phyloP scores from a whole-genome alignment of 192 early-diverging fungal genomes.

The Geosiphon pyriformis region DNA sequence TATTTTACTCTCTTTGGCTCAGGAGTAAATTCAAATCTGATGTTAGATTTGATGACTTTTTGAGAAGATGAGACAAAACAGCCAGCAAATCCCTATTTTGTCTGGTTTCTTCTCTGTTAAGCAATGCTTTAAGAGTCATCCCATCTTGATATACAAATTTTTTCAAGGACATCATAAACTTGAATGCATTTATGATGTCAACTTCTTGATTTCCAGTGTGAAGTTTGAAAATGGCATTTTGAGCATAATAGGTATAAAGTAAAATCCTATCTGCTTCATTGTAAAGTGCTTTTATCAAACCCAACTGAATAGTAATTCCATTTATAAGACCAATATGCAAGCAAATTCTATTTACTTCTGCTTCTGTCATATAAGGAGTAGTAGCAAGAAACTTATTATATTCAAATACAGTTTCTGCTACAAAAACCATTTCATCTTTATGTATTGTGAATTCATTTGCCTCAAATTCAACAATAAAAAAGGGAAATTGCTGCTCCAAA shows the following conservation, averaged over 20 bases:
- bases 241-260: conserved; percentile 17
- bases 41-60: conserved; percentile 17
- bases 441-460: conserved; percentile 14
- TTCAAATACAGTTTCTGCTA: conserved; percentile 19
- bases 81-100: conserved; percentile 22
- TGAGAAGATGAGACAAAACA: conserved; percentile 19
- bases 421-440: conserved; percentile 17
- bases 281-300: conserved; percentile 22
- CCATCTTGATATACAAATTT: conserved; percentile 19
- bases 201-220: conserved; percentile 25
- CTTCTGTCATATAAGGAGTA: conserved; percentile 18
- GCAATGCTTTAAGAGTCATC: conserved; percentile 22
- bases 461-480: conserved; percentile 16
- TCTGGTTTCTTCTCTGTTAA: conserved; percentile 20
- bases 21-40: conserved; percentile 28
- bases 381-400: conserved; percentile 22
- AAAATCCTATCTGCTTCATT: conserved; percentile 20
- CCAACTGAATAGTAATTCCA: conserved; percentile 16
- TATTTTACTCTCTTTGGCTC: conserved; percentile 19
- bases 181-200: conserved; percentile 22
- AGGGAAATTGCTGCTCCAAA: conserved; percentile 14
- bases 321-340: conserved; percentile 20
- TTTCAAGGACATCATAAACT: conserved; percentile 20
- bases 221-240: conserved; percentile 23
- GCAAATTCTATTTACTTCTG: conserved; percentile 17